Evolutionary conservation across 257 asterid species (phyloP).

Genomic region (Solanum raphanifolium): DNA sequence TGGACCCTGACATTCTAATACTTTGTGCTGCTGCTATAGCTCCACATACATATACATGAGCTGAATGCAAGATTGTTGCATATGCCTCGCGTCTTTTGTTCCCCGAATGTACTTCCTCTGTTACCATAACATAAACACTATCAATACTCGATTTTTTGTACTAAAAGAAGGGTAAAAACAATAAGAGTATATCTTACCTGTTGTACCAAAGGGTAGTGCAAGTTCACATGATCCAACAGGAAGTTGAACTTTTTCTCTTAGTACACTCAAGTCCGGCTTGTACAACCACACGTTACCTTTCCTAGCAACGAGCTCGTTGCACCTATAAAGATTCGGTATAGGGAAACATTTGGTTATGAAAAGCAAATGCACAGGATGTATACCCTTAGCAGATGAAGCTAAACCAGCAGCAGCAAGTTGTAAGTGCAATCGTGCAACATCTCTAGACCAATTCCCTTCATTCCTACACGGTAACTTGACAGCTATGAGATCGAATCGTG

Average conservation of each 20-base stretch:
- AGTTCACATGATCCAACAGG: conserved; percentile 92
- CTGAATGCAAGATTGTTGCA: conserved; percentile 87
- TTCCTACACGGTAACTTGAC: conserved; percentile 79
- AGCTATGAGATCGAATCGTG: conserved; percentile 56
- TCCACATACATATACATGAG: conserved; percentile 80
- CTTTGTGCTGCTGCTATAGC: conserved; percentile 95
- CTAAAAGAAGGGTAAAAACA: background rate
- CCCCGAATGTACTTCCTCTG: conserved; percentile 27
- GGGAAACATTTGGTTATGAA: conserved; percentile 61
- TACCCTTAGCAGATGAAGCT: conserved; percentile 54
- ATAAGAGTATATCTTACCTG: conserved; percentile 24
- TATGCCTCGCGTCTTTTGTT: conserved; percentile 66
- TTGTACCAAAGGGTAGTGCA: conserved; percentile 59
- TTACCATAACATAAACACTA: background rate
- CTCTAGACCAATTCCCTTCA: conserved; percentile 75
- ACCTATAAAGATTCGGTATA: conserved; percentile 47
- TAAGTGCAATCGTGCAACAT: conserved; percentile 63
- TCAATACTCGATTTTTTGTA: background rate
- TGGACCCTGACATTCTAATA: conserved; percentile 78
- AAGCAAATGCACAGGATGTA: conserved; percentile 38
- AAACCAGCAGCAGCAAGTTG: conserved; percentile 63
- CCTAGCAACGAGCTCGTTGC: conserved; percentile 46
- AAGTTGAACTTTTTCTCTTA: conserved; percentile 55
- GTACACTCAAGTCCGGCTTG: conserved; percentile 30
- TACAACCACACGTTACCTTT: conserved; percentile 57